phyloP scores from a whole-genome alignment of 192 early-diverging fungal genomes.

The Phlyctochytrium planicorne region DNA sequence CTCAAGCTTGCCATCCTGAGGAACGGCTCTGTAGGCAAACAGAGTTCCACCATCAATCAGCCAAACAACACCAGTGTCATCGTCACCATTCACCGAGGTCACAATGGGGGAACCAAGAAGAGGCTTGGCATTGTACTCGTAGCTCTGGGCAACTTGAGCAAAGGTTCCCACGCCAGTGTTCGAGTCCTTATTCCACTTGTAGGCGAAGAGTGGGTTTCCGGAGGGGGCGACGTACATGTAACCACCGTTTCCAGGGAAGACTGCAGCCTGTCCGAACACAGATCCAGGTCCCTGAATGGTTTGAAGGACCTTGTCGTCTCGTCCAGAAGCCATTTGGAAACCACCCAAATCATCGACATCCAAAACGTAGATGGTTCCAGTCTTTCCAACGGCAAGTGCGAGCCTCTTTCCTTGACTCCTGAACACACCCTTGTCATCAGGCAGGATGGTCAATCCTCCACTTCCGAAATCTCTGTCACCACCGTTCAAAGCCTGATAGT shows the following conservation, averaged over 20 bases:
- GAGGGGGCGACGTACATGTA: conserved; percentile 11
- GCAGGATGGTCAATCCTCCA: conserved; percentile 13
- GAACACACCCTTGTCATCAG: neutral
- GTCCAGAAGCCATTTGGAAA: neutral
- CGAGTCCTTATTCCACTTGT: neutral
- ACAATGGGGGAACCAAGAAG: conserved; percentile 6
- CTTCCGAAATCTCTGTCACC: conserved; percentile 14
- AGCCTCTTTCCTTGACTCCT: neutral
- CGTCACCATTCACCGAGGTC: neutral
- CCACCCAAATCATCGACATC: conserved; percentile 17
- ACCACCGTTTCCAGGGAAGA: neutral
- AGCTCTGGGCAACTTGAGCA: neutral
- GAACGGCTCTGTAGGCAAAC: neutral
- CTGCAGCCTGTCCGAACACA: conserved; percentile 11
- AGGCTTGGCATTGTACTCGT: neutral
- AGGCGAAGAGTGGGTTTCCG: neutral
- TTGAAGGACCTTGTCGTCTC: neutral
- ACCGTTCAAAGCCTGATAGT: conserved; percentile 6
- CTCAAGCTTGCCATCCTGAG: neutral
- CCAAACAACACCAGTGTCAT: neutral
- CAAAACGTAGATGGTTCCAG: conserved; percentile 4
- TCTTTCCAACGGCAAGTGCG: conserved; percentile 7
- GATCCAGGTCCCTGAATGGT: neutral
- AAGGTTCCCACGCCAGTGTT: neutral
- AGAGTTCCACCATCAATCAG: neutral